These are phyloP conservation scores for Mollisiaceae sp. DNA, from an alignment of 2,329 filamentous ascomycete species.

Conservation along the genomic window DNA sequence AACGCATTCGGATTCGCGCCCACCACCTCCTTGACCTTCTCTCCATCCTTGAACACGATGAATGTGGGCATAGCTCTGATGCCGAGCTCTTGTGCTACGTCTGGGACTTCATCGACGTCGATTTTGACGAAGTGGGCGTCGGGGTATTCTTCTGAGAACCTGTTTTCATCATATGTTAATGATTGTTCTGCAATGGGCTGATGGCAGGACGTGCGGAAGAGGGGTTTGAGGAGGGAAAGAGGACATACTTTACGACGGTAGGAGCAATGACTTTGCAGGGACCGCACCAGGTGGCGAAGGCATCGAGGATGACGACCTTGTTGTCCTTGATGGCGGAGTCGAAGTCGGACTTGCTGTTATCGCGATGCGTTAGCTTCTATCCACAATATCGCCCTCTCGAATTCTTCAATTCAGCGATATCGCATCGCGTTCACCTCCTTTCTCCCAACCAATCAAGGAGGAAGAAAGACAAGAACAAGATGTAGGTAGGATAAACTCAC, in stretches of 20 bases:
- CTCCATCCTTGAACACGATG: constrained; percentile 78
- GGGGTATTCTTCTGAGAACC: constrained; percentile 64
- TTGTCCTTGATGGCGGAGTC: constrained; percentile 57
- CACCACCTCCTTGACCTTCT: constrained; percentile 74
- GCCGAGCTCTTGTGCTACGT: constrained; percentile 76
- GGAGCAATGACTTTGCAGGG: constrained; percentile 93
- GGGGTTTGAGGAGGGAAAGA: neutral
- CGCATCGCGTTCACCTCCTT: neutral
- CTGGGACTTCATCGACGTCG: constrained; percentile 82
- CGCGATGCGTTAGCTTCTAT: constrained; percentile 32
- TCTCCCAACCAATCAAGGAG: neutral
- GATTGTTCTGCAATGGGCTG: neutral
- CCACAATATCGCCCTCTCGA: neutral
- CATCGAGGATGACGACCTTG: constrained; percentile 79
- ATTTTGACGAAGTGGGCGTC: constrained; percentile 82
- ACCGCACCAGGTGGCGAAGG: constrained; percentile 89
- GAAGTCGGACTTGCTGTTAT: constrained; percentile 63
- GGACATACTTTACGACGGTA: constrained; percentile 66
- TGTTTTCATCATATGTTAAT: constrained; percentile 40
- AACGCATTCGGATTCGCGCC: constrained; percentile 81
- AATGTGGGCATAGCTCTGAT: constrained; percentile 96
- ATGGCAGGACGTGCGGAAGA: neutral
- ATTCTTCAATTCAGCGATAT: neutral
- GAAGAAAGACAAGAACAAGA: neutral
- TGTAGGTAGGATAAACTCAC: constrained; percentile 38